Conservation (phyloP, 441 rosid genomes). For the Jatropha podagrica region DNA sequence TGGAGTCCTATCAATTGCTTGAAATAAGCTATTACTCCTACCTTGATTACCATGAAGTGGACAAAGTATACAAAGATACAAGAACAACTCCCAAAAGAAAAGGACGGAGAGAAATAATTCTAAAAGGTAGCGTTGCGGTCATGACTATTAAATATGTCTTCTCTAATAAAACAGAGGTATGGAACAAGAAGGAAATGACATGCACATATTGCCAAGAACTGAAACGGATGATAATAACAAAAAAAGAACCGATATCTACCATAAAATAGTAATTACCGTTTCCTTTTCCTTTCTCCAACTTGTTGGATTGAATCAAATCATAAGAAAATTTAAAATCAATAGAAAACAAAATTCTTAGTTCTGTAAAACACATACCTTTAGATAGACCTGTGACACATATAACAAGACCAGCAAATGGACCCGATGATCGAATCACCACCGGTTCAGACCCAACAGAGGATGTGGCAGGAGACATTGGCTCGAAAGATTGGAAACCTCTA, state of each 20-base stretch:
- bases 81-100: neutral
- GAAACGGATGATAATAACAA: neutral
- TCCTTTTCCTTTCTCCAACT: neutral
- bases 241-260: neutral
- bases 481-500: conserved; percentile 41
- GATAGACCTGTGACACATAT: conserved; percentile 97
- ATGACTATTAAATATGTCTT: neutral
- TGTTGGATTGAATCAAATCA: conserved; percentile 5
- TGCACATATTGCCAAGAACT: conserved; percentile 2
- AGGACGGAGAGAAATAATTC: conserved; percentile 1
- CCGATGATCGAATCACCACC: conserved; percentile 39
- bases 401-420: conserved; percentile 77
- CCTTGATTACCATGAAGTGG: conserved; percentile 2
- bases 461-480: conserved; percentile 48
- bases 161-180: neutral
- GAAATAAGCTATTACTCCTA: conserved; percentile 1
- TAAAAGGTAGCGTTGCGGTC: neutral
- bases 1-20: neutral
- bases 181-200: conserved; percentile 14
- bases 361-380: conserved; percentile 50
- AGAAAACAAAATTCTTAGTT: neutral
- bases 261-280: neutral
- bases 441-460: conserved; percentile 41
- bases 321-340: neutral
- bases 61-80: neutral